A percentile compares a stretch with the other conserved stretches of the same genome.
Conservation (phyloP, 2,329 filamentous ascomycete species). For the Trichoderma guizhouense region DNA sequence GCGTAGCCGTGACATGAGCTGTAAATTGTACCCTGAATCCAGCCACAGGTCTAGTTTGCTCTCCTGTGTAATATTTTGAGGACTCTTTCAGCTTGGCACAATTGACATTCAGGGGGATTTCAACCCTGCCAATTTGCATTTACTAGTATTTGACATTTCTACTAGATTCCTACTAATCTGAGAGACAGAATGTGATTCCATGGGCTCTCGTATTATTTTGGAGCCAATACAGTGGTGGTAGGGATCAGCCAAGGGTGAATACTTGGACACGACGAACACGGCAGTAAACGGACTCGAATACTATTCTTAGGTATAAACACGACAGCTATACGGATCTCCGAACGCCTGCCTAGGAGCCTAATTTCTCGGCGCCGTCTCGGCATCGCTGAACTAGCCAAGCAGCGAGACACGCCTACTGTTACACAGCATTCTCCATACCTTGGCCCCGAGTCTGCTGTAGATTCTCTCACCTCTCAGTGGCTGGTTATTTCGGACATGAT, state of each 20-base stretch:
- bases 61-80: background rate
- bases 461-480: background rate
- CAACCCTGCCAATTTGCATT: background rate
- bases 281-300: background rate
- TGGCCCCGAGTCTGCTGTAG: background rate
- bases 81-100: background rate
- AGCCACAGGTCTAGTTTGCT: background rate
- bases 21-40: background rate
- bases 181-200: background rate
- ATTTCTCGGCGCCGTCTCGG: background rate
- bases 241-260: background rate
- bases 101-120: background rate
- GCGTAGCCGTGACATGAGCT: background rate
- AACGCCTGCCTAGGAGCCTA: background rate
- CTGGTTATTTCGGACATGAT: background rate
- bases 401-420: background rate
- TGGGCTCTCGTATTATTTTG: background rate
- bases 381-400: background rate
- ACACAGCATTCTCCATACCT: background rate
- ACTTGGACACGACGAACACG: background rate
- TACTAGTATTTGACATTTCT: background rate
- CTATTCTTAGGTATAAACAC: background rate
- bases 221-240: background rate
- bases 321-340: background rate
- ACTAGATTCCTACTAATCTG: background rate